Base-by-base conservation (phyloP, 1,284 basidiomycete species). In the Trametes polyzona region DNA sequence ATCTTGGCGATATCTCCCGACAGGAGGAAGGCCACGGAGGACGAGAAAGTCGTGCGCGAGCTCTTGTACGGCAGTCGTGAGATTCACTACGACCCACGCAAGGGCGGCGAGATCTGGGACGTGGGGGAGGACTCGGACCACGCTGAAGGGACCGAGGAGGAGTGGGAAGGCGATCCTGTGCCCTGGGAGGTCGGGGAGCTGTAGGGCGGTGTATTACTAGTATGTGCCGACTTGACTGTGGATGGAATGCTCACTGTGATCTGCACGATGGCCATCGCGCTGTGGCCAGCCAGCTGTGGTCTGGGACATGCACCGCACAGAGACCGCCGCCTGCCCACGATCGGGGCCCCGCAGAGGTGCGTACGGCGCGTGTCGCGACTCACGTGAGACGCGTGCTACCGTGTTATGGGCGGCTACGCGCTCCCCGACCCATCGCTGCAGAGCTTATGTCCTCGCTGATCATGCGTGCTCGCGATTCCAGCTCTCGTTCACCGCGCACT, bases 91-190 rank as follows among this genome's bases (percentile, higher is more conserved):
- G 80, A 90, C 62, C 75, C 83, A 17, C 72, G 68, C 44, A 83
- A 78, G 65, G 87, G 88, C 12, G 88, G 87, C 5, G 83, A 88
- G 59, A 83, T 92, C 53, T 91, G 90, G 89, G 84, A 83, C 62
- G 82, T 83, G 47, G 90, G 90, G n/a, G 88, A 92, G 71, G 76
- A 65, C 52, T 73, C 78, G 51, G 75, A 70, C 35, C 71, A 71
- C 35, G 63, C 55, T 11, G 62, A 59, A 36, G 84, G 83, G 52
- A 79, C 73, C 6, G 87, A 87, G 67, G 88, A 90, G 44, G 90
- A 92, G 61, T 92, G 90, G 90, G 89, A 91, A 71, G 84, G 86
- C 24, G 90, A 91, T 69, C 86, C 87, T 35, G 79, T 90, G 36
- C 86, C 89, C 58, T 92, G 89, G 89, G 87, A 87, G 71, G 78